These are phyloP conservation scores for Botryosphaeria dothidea DNA, from an alignment of 2,329 filamentous ascomycete species.

Conservation along the genomic window DNA sequence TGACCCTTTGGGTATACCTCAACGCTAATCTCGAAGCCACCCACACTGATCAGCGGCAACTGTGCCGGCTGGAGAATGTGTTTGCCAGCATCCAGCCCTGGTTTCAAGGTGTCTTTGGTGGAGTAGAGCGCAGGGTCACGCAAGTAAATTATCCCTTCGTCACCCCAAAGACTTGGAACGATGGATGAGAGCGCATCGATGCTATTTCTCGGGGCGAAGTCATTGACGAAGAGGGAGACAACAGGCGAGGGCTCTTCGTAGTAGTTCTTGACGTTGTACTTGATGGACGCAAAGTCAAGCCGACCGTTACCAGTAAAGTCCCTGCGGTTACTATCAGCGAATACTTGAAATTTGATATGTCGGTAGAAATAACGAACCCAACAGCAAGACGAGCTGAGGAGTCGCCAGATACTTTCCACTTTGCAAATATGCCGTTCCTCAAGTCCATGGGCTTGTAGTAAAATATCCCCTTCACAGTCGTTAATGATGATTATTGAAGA, in stretches of 20 bases:
- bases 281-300: constrained; percentile 25
- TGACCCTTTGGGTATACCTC: background rate
- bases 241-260: constrained; percentile 22
- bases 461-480: constrained; percentile 20
- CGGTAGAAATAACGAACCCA: constrained; percentile 1
- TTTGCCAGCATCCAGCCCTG: background rate
- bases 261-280: constrained; percentile 25
- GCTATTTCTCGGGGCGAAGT: constrained; percentile 10
- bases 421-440: constrained; percentile 24
- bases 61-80: background rate
- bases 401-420: constrained; percentile 24
- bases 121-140: background rate
- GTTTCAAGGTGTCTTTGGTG: background rate
- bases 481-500: background rate
- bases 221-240: constrained; percentile 22
- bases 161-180: background rate
- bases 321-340: background rate
- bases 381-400: constrained; percentile 26
- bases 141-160: background rate
- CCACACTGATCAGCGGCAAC: background rate
- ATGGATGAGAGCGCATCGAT: background rate
- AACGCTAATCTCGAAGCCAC: background rate
- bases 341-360: no score
- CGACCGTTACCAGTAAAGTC: constrained; percentile 22
- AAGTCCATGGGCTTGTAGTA: constrained; percentile 28